Base-by-base conservation (phyloP, 768 basidiomycete species). In the Hydnum rufescens region DNA sequence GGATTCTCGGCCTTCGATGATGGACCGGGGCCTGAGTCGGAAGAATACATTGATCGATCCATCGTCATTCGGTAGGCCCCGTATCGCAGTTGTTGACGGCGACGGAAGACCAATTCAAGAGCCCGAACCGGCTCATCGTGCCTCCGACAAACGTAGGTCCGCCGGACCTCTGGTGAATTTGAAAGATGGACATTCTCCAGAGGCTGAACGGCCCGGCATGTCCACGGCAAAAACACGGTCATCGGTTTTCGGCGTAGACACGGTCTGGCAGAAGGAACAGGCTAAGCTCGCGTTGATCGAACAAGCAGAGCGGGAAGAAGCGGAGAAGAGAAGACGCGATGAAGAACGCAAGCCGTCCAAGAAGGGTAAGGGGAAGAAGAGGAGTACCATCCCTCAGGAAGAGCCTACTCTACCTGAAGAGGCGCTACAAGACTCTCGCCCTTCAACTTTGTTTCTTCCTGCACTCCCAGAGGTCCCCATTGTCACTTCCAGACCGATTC, bases 1-100 rank as follows among this genome's bases (percentile, higher is more conserved):
- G 13, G 90, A 95, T 60, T 73, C 82, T 57, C 71, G 89, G 53
- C 87, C 90, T 5, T 82, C 86, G 3, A 93, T 93, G 90, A 92
- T 93, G 88, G 75, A 79, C 31, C 75, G 89, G 13, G 32, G 49
- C 6, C 28, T 50, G 31, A 13, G 30, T 13, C 16, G 6, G 5
- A 29, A 26, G 16, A 50, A 32, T 32, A 50, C 49, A 6, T 32
- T 30, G 16, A 30, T 50, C 49, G 49, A 50, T 32, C 29, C 49
- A 6, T 16, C 25, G 16, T 8, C 49, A 28, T 32, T 50, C 49
- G 44, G 26, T 47, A 16, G 8, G 26, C 44, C 44, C 13, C 44
- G 26, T 13, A 28, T 47, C 25, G 44, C 44, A 13, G 44, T 47
- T 13, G 44, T 47, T 26, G 44, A 47, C 25, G 26, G 25, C 1